Percentiles rank a stretch among this genome's conserved stretches.
These are phyloP conservation scores for Aspergillus flavus DNA, from an alignment of 2,329 filamentous ascomycete genomes.

Conservation along the genomic window DNA sequence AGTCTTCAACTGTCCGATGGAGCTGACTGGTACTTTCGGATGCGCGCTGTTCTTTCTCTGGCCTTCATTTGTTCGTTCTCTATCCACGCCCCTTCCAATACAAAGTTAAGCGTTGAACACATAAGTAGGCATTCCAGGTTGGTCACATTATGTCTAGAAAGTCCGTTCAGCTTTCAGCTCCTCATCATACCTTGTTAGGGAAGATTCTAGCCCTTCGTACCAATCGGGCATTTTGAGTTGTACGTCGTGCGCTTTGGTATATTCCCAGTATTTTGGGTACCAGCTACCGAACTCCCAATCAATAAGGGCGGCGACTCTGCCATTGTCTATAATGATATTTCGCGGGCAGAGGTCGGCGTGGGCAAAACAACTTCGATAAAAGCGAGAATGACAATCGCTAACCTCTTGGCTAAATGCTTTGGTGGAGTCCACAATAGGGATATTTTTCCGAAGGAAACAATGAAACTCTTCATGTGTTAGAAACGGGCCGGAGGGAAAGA, in stretches of 20 bases:
- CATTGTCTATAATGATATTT: not conserved
- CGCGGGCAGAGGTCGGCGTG: not conserved
- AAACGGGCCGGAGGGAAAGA: not conserved
- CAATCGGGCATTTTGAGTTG: conserved; percentile 1
- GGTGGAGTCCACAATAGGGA: not conserved
- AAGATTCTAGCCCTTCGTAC: not conserved
- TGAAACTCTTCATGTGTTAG: not conserved
- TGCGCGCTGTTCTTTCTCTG: not conserved
- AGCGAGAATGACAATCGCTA: not conserved
- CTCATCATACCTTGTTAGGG: not conserved
- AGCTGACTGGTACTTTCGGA: not conserved
- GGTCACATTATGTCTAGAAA: not conserved
- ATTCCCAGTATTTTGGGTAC: conserved; percentile 11
- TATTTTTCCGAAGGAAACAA: not conserved
- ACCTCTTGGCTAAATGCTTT: not conserved
- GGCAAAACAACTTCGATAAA: not conserved
- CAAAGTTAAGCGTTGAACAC: not conserved
- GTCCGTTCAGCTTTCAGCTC: not conserved
- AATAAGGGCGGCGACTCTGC: not conserved
- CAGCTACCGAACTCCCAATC: conserved; percentile 15
- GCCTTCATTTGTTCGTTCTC: no score
- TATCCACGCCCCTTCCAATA: not conserved
- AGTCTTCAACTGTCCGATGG: no score
- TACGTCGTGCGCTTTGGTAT: not conserved
- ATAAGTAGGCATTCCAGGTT: not conserved